These are phyloP conservation scores for Solanum peruvianum DNA, from an alignment of 257 asterid species.

Conservation along the genomic window DNA sequence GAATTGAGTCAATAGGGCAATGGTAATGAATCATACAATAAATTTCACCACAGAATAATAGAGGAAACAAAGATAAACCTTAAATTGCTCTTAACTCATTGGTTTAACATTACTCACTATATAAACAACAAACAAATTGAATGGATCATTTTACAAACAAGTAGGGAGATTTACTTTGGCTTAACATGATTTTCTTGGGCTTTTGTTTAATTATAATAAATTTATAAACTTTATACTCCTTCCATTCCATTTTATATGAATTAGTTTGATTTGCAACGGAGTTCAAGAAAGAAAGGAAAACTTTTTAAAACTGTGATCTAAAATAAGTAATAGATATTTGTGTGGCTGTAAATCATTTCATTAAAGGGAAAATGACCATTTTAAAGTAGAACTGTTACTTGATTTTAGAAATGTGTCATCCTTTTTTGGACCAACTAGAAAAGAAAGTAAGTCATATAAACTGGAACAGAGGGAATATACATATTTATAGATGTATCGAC, in stretches of 20 bases:
- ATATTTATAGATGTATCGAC: background rate
- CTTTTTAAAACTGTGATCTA: background rate
- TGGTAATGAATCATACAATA: background rate
- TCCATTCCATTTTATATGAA: background rate
- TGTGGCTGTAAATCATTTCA: background rate
- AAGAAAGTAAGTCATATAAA: rapidly evolving
- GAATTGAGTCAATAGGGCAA: background rate
- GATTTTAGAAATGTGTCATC: background rate
- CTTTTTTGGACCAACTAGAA: background rate
- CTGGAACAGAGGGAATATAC: background rate
- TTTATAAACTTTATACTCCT: background rate
- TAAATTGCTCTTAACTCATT: background rate
- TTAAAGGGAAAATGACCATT: rapidly evolving
- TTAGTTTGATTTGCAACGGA: background rate
- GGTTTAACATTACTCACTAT: background rate
- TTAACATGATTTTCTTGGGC: background rate
- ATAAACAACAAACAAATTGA: background rate
- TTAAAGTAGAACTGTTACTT: background rate
- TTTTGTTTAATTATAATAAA: background rate
- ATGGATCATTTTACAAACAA: background rate
- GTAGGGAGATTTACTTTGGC: background rate
- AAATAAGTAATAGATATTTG: too few species aligned
- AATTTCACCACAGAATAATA: background rate
- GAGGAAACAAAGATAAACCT: background rate
- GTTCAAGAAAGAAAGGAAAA: background rate